Percentiles rank a stretch among this genome's conserved stretches.
Conservation (phyloP, 768 basidiomycete species). For the Holtermanniella nyarrowii region DNA sequence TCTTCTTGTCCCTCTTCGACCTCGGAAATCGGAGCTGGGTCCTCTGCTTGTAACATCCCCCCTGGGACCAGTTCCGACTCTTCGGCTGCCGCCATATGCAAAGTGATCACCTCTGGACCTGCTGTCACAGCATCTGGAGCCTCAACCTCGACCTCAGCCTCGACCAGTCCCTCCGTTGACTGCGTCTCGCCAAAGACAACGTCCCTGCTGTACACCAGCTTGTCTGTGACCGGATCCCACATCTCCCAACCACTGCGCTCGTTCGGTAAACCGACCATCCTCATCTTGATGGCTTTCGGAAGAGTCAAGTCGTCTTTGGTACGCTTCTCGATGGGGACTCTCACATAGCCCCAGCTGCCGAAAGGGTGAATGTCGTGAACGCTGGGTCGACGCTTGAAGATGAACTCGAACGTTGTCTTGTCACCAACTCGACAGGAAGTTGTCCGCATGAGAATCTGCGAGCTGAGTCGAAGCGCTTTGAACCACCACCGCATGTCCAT, state of each 20-base stretch:
- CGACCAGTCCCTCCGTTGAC: background rate
- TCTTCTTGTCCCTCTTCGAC: background rate
- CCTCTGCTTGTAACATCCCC: background rate
- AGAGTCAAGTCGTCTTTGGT: constrained; percentile 6
- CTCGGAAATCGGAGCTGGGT: background rate
- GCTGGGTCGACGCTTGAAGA: constrained; percentile 4
- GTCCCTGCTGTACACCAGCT: background rate
- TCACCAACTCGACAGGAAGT: too few species aligned
- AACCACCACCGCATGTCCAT: constrained; percentile 11
- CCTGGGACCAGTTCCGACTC: constrained; percentile 1
- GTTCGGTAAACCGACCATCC: constrained; percentile 1
- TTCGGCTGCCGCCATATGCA: background rate
- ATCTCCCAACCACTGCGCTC: background rate
- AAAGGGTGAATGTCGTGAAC: constrained; percentile 1
- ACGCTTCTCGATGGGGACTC: constrained; percentile 6
- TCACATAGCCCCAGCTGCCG: constrained; percentile 4
- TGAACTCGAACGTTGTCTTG: background rate
- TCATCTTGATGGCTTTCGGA: constrained; percentile 2
- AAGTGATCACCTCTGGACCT: background rate
- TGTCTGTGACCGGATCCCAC: background rate
- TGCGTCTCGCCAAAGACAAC: constrained; percentile 1
- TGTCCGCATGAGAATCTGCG: constrained; percentile 1
- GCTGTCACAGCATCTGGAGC: too few species aligned
- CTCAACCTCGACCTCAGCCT: too few species aligned
- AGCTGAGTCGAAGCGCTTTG: constrained; percentile 2